These are phyloP conservation scores for Hyparrhenia diplandra DNA, from an alignment of 176 grass and related monocot species.

Conservation along the genomic window DNA sequence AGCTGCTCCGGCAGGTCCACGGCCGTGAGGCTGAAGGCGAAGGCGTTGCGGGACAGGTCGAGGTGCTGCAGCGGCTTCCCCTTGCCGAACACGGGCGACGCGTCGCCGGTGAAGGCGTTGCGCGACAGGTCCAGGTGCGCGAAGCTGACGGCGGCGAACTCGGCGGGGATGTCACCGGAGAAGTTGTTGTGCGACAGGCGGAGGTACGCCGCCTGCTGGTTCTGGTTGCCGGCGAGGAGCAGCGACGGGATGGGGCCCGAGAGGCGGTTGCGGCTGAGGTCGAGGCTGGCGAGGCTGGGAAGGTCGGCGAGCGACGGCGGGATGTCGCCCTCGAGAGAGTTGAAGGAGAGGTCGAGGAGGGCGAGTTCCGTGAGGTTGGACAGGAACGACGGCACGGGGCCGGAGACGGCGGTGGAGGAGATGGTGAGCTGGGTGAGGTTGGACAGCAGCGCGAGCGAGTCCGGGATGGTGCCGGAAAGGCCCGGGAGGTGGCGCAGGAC, in stretches of 20 bases:
- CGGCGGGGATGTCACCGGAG: slow-evolving; percentile 44
- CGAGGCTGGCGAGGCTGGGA: slow-evolving; percentile 18
- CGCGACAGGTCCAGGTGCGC: slow-evolving; percentile 53
- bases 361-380: slow-evolving; percentile 20
- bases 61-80: slow-evolving; percentile 28
- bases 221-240: no score
- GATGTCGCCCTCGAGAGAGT: slow-evolving; percentile 48
- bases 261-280: slow-evolving; percentile 70
- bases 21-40: slow-evolving; percentile 48
- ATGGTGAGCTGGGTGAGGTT: slow-evolving; percentile 43
- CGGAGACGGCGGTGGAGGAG: slow-evolving; percentile 49
- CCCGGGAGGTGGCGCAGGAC: slow-evolving; percentile 42
- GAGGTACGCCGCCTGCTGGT: no score
- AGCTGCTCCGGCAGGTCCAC: slow-evolving; percentile 40
- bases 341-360: slow-evolving; percentile 57
- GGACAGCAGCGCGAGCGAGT: slow-evolving; percentile 23
- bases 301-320: slow-evolving; percentile 31
- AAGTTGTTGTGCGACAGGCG: slow-evolving; percentile 63
- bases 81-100: slow-evolving; percentile 12
- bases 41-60: slow-evolving; percentile 63
- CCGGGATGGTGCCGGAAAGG: slow-evolving; percentile 43
- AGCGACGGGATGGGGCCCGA: slow-evolving; percentile 30
- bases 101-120: slow-evolving; percentile 53
- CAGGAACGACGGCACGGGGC: slow-evolving; percentile 48
- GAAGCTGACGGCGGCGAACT: slow-evolving; percentile 26